These are phyloP conservation scores for Backusella tarrabulga DNA, from an alignment of 192 early-diverging fungal genomes.

Conservation along the genomic window DNA sequence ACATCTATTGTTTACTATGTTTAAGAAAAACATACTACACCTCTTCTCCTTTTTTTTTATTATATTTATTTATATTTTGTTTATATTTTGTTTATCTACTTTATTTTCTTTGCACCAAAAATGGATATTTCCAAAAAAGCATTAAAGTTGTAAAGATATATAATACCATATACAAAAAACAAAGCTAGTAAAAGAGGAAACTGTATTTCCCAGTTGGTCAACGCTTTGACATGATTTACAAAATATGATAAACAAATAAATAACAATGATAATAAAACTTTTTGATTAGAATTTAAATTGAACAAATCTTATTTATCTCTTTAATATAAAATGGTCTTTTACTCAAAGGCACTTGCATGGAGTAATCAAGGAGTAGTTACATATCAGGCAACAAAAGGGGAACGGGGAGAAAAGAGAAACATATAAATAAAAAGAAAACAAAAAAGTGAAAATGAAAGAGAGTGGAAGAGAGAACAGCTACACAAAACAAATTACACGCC, in stretches of 20 bases:
- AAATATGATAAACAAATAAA: not conserved
- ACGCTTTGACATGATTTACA: not conserved
- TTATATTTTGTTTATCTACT: not conserved
- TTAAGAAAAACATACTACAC: not conserved
- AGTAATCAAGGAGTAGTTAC: conserved; percentile 3
- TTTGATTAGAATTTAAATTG: not conserved
- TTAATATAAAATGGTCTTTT: not conserved
- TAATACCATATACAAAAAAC: not conserved
- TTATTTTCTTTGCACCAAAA: not conserved
- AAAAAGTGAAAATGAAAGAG: not conserved
- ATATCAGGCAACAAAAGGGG: not conserved
- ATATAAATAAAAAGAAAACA: not conserved
- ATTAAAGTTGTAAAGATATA: not conserved
- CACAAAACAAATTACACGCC: conserved; percentile 5
- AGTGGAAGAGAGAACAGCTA: not conserved
- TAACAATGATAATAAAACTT: not conserved
- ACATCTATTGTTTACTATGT: not conserved
- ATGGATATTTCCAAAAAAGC: not conserved
- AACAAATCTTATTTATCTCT: not conserved
- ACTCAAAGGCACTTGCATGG: not conserved
- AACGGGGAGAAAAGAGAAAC: not conserved
- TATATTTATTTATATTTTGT: not conserved
- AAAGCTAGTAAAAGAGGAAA: not conserved
- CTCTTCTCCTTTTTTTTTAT: not conserved
- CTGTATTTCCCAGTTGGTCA: not conserved